Base-by-base conservation (phyloP, 257 asterid species). In the Parsonsia alboflavescens region DNA sequence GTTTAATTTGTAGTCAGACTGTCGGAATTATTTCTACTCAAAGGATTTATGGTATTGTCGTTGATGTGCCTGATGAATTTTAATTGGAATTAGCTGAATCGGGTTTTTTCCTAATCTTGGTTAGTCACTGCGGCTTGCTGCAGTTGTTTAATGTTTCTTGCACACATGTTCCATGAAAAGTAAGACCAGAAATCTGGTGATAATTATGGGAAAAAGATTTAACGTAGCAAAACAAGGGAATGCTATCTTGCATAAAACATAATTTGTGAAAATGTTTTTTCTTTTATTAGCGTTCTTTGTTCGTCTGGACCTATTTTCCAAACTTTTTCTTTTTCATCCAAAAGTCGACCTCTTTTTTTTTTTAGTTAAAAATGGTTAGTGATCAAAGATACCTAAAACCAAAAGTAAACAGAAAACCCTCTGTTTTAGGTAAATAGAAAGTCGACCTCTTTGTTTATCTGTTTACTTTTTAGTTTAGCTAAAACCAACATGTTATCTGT, bases 161-260 rank as follows among this genome's bases (percentile, higher is more conserved):
- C 73, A 4, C 28, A 70, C 44, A 7, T 76, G 82, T 79, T 84
- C 75, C 87, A 84, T 58, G 54, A 76, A 87, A 85, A 83, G 84
- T 52, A 82, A 22, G 12, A 41, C 17, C 28, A 10, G 39, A 33
- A 33, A 33, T 33, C 3, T 33, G 1, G 11, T 12, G 16, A 24
- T 26, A 59, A 7, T 19, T 7, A 12, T 24, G 12, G 9, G 50
- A 46, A 33, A 21, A 54, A 21, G 2, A 53, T 54, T 1, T 54
- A 1, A 22, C 11, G 21, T 21, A 54, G 61, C 61, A 54, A 21
- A 52, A 54, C 58, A 52, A 52, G 36, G 3, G 16, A 50, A 21
- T 42, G 46, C 5, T 42, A 42, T 5, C 46, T 42, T 42, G 46
- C 46, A 5, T 50, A 57, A 13, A 57, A 22, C 63, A 7, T 57